phyloP scores from a whole-genome alignment of 1,139 yeast species.

The Scheffersomyces segobiensis region DNA sequence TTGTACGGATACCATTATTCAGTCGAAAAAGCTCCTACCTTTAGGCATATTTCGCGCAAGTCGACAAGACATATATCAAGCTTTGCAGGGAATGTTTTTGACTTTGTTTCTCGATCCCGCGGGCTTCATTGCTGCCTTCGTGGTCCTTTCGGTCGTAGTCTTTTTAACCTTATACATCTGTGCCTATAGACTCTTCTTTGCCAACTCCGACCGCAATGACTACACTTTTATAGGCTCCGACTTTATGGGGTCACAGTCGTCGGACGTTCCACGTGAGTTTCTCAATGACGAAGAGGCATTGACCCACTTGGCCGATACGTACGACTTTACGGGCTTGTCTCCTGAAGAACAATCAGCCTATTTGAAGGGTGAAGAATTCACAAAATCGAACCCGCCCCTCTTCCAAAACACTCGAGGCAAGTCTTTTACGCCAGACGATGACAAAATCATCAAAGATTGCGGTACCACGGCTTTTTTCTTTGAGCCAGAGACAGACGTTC shows the following conservation, averaged over 20 bases:
- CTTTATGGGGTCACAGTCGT: constrained; percentile 5
- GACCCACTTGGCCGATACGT: constrained; percentile 36
- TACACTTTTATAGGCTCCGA: constrained; percentile 13
- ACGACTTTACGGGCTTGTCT: constrained; percentile 36
- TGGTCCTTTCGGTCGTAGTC: neutral
- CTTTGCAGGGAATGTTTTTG: neutral
- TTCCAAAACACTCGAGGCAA: constrained; percentile 34
- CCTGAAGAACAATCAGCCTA: constrained; percentile 47
- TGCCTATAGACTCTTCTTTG: constrained; percentile 1
- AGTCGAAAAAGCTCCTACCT: neutral
- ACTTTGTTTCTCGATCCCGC: neutral
- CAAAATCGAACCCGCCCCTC: constrained; percentile 33
- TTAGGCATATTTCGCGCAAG: neutral
- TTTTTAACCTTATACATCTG: constrained; percentile 1
- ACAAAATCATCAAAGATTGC: constrained; percentile 30
- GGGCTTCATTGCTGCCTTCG: constrained; percentile 1
- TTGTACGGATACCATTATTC: neutral
- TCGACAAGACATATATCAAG: neutral
- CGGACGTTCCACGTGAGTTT: constrained; percentile 38
- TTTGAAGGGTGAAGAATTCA: constrained; percentile 36
- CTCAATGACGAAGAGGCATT: constrained; percentile 45
- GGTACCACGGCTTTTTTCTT: constrained; percentile 47
- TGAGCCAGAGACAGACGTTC: constrained; percentile 32
- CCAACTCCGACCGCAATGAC: constrained; percentile 5
- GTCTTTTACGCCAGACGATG: constrained; percentile 32